Conservation (phyloP, 192 early-diverging fungal genomes). For the Umbelopsis sp. region DNA sequence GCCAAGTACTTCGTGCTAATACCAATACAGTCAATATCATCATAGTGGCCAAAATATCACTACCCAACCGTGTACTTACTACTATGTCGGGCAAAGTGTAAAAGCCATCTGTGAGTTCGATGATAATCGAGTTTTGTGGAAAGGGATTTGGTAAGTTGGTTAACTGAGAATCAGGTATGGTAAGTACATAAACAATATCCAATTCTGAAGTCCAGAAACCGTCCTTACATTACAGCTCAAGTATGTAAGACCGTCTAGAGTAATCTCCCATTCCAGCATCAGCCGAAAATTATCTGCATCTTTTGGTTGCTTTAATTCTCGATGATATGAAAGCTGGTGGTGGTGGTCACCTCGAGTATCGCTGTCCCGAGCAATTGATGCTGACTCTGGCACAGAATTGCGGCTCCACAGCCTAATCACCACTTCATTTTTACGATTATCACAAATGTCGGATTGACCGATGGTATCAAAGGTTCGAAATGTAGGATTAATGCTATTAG, state of each 20-base stretch:
- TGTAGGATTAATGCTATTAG: conserved; percentile 37
- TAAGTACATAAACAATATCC: not conserved
- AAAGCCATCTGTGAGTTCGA: conserved; percentile 48
- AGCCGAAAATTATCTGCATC: conserved; percentile 20
- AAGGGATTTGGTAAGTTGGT: conserved; percentile 8
- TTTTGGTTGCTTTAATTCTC: not conserved
- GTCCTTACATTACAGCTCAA: conserved; percentile 46
- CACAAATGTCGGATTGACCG: conserved; percentile 19
- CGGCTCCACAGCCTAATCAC: conserved; percentile 30
- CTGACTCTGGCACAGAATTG: conserved; percentile 30
- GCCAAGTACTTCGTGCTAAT: not conserved
- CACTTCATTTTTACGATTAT: conserved; percentile 19
- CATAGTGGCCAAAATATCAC: no score
- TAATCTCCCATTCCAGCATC: conserved; percentile 52
- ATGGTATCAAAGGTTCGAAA: conserved; percentile 29
- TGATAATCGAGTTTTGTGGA: conserved; percentile 49
- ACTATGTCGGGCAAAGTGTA: conserved; percentile 52
- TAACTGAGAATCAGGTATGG: not conserved
- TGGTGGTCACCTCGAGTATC: not conserved
- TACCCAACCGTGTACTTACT: not conserved
- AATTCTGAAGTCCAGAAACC: not conserved
- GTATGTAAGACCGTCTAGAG: conserved; percentile 42
- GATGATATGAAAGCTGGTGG: not conserved
- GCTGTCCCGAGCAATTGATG: conserved; percentile 12
- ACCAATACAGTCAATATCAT: not conserved